Evolutionary conservation across 2,329 filamentous ascomycete genomes (phyloP).

Genomic region (Claviceps sp.): DNA sequence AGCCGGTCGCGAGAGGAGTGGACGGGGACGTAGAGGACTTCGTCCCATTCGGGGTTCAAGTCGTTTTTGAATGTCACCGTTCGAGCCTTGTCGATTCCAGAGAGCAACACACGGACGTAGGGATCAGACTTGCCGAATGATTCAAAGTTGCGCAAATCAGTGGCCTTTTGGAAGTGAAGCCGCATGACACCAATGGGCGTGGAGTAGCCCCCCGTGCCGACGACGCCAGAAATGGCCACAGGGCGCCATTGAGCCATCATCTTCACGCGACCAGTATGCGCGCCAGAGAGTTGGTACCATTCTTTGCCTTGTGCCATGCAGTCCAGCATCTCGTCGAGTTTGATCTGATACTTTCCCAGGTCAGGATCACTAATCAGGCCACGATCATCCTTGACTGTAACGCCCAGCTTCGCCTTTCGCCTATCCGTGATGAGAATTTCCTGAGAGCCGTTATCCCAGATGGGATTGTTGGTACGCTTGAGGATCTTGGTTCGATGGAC

Average conservation of each 20-base stretch:
- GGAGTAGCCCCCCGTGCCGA: slow-evolving; percentile 75
- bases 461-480: slow-evolving; percentile 94
- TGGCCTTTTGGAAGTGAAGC: slow-evolving; percentile 76
- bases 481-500: slow-evolving; percentile 81
- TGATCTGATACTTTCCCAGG: slow-evolving; percentile 87
- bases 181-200: slow-evolving; percentile 92
- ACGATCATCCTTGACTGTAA: slow-evolving; percentile 91
- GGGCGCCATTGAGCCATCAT: slow-evolving; percentile 92
- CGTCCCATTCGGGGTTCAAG: slow-evolving; percentile 88
- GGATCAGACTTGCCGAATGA: slow-evolving; percentile 95
- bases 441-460: slow-evolving; percentile 87
- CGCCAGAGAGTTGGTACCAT: slow-evolving; percentile 82
- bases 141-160: slow-evolving; percentile 79
- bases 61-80: slow-evolving; percentile 96
- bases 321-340: slow-evolving; percentile 83
- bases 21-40: slow-evolving; percentile 86
- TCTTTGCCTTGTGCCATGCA: slow-evolving; percentile 86
- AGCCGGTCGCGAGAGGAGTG: slow-evolving; percentile 76
- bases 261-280: slow-evolving; percentile 74
- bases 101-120: slow-evolving; percentile 77
- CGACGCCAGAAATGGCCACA: slow-evolving; percentile 69
- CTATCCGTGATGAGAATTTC: slow-evolving; percentile 92
- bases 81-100: slow-evolving; percentile 77
- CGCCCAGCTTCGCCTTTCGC: slow-evolving; percentile 75
- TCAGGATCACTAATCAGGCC: slow-evolving; percentile 73